Evolutionary conservation across 495 filamentous ascomycete species (phyloP).

Genomic region (Penicillium ucsense): DNA sequence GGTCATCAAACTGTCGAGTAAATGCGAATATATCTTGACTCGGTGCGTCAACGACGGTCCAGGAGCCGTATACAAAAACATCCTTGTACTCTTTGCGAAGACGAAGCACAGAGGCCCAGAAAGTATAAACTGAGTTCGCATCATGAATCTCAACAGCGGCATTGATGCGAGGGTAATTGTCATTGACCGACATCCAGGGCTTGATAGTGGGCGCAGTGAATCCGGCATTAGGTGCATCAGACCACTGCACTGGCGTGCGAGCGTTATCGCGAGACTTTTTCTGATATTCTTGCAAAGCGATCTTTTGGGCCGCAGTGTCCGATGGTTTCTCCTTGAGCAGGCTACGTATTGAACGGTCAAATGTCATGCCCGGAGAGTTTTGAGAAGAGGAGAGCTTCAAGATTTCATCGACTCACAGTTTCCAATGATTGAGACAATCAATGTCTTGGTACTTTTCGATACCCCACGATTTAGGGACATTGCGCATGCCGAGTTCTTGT

Average conservation of each 20-base stretch:
- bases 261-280: slow-evolving; percentile 47
- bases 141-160: slow-evolving; percentile 39
- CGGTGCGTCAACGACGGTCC: slow-evolving; percentile 36
- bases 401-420: slow-evolving; percentile 21
- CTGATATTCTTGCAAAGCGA: slow-evolving; percentile 33
- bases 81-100: slow-evolving; percentile 46
- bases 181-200: slow-evolving; percentile 56
- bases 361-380: too few relatives aligned
- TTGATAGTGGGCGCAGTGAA: slow-evolving; percentile 41
- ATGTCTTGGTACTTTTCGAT: slow-evolving; percentile 66
- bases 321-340: slow-evolving; percentile 24
- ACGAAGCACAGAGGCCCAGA: slow-evolving; percentile 43
- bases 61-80: slow-evolving; percentile 54
- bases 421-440: slow-evolving; percentile 57
- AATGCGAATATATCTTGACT: slow-evolving; percentile 42
- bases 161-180: slow-evolving; percentile 41
- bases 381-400: too few relatives aligned
- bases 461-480: slow-evolving; percentile 53
- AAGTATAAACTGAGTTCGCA: slow-evolving; percentile 37
- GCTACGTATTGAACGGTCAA: slow-evolving; percentile 7
- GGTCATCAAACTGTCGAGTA: slow-evolving; percentile 28
- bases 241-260: slow-evolving; percentile 49
- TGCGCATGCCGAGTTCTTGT: slow-evolving; percentile 68
- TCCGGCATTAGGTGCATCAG: slow-evolving; percentile 36
- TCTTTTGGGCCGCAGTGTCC: slow-evolving; percentile 24